Evolutionary conservation across 179 eudicot species (phyloP).

Genomic region (Beta corolliflora): DNA sequence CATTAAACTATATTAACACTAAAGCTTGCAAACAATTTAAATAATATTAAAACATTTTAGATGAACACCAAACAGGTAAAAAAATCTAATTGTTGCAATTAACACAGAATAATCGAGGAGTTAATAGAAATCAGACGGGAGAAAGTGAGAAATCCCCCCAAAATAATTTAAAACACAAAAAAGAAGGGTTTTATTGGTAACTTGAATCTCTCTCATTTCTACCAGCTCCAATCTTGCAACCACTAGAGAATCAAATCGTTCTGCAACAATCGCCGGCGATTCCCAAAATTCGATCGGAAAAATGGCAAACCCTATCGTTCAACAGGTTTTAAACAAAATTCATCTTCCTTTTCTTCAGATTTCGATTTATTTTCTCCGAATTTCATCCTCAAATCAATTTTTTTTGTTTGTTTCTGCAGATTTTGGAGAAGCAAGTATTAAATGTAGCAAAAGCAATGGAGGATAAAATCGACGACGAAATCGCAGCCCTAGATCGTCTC

Average conservation of each 20-base stretch:
- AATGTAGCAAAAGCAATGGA: constrained; percentile 88
- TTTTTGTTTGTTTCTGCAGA: constrained; percentile 34
- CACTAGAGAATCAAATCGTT: not conserved
- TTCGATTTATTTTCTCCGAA: not conserved
- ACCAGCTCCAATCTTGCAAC: too few relatives aligned
- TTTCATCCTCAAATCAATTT: not conserved
- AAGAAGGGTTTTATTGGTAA: too few relatives aligned
- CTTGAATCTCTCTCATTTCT: too few relatives aligned
- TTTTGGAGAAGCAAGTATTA: constrained; percentile 76
- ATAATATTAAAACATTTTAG: too few relatives aligned
- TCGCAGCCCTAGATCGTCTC: constrained; percentile 69
- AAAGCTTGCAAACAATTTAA: too few relatives aligned
- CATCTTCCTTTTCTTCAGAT: not conserved
- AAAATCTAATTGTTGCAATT: too few relatives aligned
- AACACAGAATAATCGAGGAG: too few relatives aligned
- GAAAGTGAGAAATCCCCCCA: too few relatives aligned
- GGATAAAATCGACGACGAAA: constrained; percentile 87
- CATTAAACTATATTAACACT: too few relatives aligned
- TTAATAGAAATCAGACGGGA: too few relatives aligned
- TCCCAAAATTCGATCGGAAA: constrained; percentile 6
- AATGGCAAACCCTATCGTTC: constrained; percentile 60
- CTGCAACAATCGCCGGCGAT: not conserved
- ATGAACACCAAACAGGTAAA: too few relatives aligned
- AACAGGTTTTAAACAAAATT: constrained; percentile 45
- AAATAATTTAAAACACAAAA: too few relatives aligned